These are phyloP conservation scores for Arachis monticola DNA, from an alignment of 331 rosid genomes.

Conservation along the genomic window DNA sequence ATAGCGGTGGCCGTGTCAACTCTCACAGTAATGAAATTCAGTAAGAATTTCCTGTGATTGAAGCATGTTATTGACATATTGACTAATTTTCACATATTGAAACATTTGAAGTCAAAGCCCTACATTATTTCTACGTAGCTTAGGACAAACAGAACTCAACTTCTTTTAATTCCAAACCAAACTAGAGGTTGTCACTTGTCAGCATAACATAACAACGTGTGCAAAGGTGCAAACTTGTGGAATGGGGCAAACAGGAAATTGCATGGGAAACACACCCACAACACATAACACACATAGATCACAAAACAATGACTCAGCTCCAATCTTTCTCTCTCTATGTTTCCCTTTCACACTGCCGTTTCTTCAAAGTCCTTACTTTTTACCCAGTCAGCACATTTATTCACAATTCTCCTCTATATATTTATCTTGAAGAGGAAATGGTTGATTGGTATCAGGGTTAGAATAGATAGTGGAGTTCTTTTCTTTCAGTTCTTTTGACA, in stretches of 20 bases:
- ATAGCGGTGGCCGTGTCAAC: neutral
- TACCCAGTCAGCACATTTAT: neutral
- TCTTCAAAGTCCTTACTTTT: slow-evolving; percentile 16
- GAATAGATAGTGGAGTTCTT: neutral
- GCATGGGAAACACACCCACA: neutral
- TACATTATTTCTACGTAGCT: neutral
- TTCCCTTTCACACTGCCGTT: slow-evolving; percentile 21
- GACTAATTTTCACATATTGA: neutral
- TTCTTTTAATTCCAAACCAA: neutral
- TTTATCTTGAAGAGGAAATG: slow-evolving; percentile 7
- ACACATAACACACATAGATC: neutral
- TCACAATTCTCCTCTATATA: neutral
- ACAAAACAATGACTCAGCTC: neutral
- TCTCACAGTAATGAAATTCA: neutral
- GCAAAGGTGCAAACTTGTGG: slow-evolving; percentile 4
- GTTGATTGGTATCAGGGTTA: neutral
- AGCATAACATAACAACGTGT: neutral
- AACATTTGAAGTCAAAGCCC: neutral
- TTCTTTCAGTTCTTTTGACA: slow-evolving; percentile 3
- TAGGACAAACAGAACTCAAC: too few relatives aligned
- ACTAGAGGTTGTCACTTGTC: neutral
- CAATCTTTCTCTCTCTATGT: neutral
- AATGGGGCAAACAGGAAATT: slow-evolving; percentile 5
- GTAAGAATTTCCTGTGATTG: neutral
- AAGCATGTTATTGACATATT: neutral